Evolutionary conservation across 306 rosid species (phyloP).

Genomic region (Acacia confusa): DNA sequence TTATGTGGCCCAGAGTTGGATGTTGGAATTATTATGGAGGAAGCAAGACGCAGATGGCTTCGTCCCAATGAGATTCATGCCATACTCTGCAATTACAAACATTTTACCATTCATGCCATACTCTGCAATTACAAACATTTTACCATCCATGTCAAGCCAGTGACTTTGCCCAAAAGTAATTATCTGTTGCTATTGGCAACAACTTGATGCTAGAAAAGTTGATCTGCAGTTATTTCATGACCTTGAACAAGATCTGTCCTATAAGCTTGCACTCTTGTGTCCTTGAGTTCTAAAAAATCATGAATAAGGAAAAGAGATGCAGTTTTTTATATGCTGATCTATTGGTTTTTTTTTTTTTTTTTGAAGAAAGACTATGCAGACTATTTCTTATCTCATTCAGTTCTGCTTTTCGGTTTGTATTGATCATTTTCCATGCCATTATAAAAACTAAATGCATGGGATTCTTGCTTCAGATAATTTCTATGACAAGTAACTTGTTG

Average conservation of each 20-base stretch:
- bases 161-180: slow-evolving; percentile 83
- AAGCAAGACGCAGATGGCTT: slow-evolving; percentile 87
- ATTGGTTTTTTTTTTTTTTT: background rate
- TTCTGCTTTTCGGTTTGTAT: background rate
- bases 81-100: slow-evolving; percentile 73
- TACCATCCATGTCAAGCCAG: slow-evolving; percentile 82
- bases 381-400: background rate
- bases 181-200: slow-evolving; percentile 31
- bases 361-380: background rate
- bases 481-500: slow-evolving; percentile 13
- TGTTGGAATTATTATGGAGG: slow-evolving; percentile 60
- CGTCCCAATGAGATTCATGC: slow-evolving; percentile 98
- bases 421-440: background rate
- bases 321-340: slow-evolving; percentile 20
- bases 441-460: slow-evolving; percentile 13
- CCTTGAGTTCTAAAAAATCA: background rate
- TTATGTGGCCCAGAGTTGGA: slow-evolving; percentile 67
- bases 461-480: slow-evolving; percentile 1
- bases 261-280: background rate
- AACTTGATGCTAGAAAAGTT: slow-evolving; percentile 22
- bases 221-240: slow-evolving; percentile 3
- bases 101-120: slow-evolving; percentile 76
- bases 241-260: background rate
- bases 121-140: too few species aligned
- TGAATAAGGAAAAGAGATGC: background rate